Evolutionary conservation across 352 stramenopile species (phyloP).

Genomic region (Pythium biforme): DNA sequence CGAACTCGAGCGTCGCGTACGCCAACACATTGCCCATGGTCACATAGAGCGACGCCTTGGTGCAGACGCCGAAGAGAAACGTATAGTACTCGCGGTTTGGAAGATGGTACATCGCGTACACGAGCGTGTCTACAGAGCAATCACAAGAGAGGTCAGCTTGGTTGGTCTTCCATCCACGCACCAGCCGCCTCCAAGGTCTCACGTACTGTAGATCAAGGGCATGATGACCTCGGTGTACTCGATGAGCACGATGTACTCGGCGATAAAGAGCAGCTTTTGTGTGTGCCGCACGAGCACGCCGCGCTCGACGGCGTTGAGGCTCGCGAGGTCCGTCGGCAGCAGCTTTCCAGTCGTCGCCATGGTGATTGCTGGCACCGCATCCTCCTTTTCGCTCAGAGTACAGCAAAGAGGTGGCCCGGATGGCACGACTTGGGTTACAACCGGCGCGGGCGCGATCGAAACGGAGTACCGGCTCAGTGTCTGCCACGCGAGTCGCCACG

Average conservation of each 20-base stretch:
- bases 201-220: conserved; percentile 25
- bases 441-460: background rate
- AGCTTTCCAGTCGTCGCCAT: background rate
- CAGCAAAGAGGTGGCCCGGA: too few species aligned
- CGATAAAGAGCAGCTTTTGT: conserved; percentile 28
- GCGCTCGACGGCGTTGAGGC: conserved; percentile 1
- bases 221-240: conserved; percentile 39
- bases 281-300: conserved; percentile 11
- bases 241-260: conserved; percentile 31
- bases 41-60: background rate
- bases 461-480: background rate
- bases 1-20: conserved; percentile 15
- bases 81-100: conserved; percentile 30
- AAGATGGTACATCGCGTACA: conserved; percentile 9
- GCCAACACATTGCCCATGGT: conserved; percentile 2
- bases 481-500: background rate
- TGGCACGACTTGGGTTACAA: background rate
- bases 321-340: background rate
- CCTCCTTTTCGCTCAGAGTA: too few species aligned
- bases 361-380: too few species aligned
- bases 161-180: too few species aligned
- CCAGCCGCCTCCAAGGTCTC: too few species aligned
- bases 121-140: conserved; percentile 1
- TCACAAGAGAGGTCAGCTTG: background rate
- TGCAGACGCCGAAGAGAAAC: conserved; percentile 14